Conservation (phyloP, 225 moss, liverwort and hornwort species). For the Sphagnum contortum region DNA sequence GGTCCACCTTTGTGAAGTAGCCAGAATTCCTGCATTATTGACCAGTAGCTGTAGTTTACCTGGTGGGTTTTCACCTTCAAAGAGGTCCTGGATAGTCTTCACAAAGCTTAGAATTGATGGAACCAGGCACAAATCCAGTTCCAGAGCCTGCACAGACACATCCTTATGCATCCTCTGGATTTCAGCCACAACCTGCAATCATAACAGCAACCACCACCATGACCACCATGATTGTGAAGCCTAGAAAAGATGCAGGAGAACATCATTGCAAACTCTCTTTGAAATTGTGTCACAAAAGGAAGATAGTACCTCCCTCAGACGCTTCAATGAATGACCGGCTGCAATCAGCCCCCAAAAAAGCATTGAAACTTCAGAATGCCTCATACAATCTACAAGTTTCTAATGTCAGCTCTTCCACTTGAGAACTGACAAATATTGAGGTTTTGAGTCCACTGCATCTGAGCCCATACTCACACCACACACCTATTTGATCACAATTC, state of each 20-base stretch:
- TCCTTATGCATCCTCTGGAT: slow-evolving; percentile 22
- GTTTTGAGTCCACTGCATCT: slow-evolving; percentile 12
- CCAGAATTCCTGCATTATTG: slow-evolving; percentile 85
- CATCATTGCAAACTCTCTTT: neutral
- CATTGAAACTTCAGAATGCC: no score
- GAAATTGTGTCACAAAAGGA: neutral
- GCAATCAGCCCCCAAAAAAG: slow-evolving; percentile 6
- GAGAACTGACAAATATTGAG: neutral
- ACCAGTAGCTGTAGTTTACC: slow-evolving; percentile 66
- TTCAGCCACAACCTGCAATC: slow-evolving; percentile 28
- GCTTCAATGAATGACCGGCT: slow-evolving; percentile 56
- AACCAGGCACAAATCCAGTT: slow-evolving; percentile 53
- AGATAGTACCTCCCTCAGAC: slow-evolving; percentile 26
- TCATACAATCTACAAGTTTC: no score
- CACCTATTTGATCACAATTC: no score
- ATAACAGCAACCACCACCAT: no score
- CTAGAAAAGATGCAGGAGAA: neutral
- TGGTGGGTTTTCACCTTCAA: slow-evolving; percentile 30
- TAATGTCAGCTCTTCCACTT: no score
- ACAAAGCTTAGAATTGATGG: slow-evolving; percentile 59
- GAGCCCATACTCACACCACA: no score
- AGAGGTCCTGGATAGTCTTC: slow-evolving; percentile 27
- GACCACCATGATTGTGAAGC: no score
- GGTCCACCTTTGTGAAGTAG: slow-evolving; percentile 59
- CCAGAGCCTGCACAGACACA: slow-evolving; percentile 54